Evolutionary conservation across 768 basidiomycete genomes (phyloP), one percentile per base, ranked within the genome.

Genomic region (Leccinum subgranulosum): DNA sequence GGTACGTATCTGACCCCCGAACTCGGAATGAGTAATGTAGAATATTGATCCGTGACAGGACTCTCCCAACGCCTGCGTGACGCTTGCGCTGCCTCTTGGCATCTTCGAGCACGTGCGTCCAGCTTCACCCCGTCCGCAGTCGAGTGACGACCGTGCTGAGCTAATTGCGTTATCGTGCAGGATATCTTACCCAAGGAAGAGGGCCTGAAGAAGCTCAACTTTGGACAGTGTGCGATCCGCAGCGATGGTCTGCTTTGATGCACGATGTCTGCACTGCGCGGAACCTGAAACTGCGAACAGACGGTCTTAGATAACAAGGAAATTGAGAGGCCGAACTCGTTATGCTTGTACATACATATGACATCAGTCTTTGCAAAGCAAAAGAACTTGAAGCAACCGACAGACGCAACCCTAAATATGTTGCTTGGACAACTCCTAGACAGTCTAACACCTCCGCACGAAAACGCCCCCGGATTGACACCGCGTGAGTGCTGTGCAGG

Each of bases 21-120:
- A 25, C n/a, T 54, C 12, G 33, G 34, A 48, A 21, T 8, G 5
- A 25, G 12, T 2, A 6, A 39, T 43, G 41, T 43, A 6, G 39
- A 9, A 15, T 31, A 10, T 25, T 17, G 34, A 15, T 56, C 49
- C 17, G 31, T 7, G 43, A 58, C 52, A 85, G 85, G 87, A 88
- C 69, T 87, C 86, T 4, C 88, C 88, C 2, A 90, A 90, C 62
- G 88, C 88, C 2, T 88, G 87, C 62, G 86, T 90, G 6, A 89
- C 87, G 0, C 72, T 92, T 21, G 88, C 80, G 0, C 76, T 92
- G 4, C 89, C 89, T 4, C 77, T 86, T n/a, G 88, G 83, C 3
- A 92, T 92, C 58, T 92, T 92, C 64, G 85, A 88, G 43, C 78
- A 84, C 64, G 86, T 86, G 50, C 60, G 82, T 69, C 21, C 12